Evolutionary conservation across 345 rosid species (phyloP).

Genomic region (Camelina laxa): DNA sequence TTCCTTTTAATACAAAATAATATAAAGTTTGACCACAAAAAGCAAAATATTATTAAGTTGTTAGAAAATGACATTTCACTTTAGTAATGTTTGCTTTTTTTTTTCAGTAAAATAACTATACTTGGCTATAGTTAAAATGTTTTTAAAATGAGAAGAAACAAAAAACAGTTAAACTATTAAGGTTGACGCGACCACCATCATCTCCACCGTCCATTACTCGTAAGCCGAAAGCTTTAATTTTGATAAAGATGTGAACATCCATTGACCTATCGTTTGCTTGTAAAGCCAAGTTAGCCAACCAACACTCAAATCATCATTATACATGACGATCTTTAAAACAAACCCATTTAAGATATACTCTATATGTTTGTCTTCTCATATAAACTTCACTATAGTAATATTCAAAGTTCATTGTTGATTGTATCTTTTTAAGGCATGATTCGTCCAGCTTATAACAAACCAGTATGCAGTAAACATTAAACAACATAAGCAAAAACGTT

Average conservation of each 20-base stretch:
- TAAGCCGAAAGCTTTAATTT: conserved; percentile 17
- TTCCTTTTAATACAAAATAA: background rate
- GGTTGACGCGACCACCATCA: conserved; percentile 25
- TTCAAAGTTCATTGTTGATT: background rate
- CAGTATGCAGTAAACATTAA: background rate
- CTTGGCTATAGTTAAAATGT: conserved; percentile 14
- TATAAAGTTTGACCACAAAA: background rate
- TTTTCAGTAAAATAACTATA: background rate
- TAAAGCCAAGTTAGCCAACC: conserved; percentile 41
- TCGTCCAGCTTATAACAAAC: background rate
- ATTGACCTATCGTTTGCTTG: conserved; percentile 47
- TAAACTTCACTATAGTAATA: background rate
- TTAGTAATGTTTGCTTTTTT: background rate
- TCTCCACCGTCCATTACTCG: conserved; percentile 45
- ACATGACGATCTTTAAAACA: conserved; percentile 27
- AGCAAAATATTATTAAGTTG: background rate
- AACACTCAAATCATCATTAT: conserved; percentile 41
- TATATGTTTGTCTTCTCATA: conserved; percentile 5
- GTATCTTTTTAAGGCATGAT: background rate
- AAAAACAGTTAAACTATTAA: background rate
- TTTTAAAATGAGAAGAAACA: background rate
- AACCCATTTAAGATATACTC: conserved; percentile 31
- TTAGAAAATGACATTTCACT: background rate
- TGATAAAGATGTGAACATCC: conserved; percentile 35
- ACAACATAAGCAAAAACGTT: background rate